Conservation (phyloP, 1,139 yeast species). For the Suhomyces yuchorum region DNA sequence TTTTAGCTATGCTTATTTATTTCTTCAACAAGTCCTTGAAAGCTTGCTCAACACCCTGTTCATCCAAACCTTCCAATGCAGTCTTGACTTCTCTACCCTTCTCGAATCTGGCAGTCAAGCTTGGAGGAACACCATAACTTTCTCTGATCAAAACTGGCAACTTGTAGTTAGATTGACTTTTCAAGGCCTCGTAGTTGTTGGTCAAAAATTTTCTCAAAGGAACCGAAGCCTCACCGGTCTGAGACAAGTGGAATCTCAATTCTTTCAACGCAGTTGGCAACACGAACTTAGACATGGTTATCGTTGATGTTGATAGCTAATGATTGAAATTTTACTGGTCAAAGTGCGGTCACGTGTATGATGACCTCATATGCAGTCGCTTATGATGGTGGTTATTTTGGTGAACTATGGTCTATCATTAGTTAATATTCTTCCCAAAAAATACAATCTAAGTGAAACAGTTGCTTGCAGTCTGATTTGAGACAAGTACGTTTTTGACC, state of each 20-base stretch:
- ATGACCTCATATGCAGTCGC: background rate
- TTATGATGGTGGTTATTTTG: no score
- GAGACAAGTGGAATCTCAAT: slow-evolving; percentile 78
- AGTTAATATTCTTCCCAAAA: no score
- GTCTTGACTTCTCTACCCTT: slow-evolving; percentile 47
- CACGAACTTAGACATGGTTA: slow-evolving; percentile 55
- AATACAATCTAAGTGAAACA: no score
- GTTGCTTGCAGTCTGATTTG: no score
- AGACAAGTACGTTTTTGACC: no score
- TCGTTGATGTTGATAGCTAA: slow-evolving; percentile 6
- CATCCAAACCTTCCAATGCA: slow-evolving; percentile 49
- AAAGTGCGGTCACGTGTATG: slow-evolving; percentile 8
- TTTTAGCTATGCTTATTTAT: slow-evolving; percentile 5
- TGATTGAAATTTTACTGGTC: slow-evolving; percentile 17
- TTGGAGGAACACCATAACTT: slow-evolving; percentile 70
- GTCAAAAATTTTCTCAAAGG: slow-evolving; percentile 66
- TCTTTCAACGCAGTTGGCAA: slow-evolving; percentile 71
- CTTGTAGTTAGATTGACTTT: slow-evolving; percentile 43
- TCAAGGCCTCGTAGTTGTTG: slow-evolving; percentile 61
- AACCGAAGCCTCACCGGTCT: slow-evolving; percentile 68
- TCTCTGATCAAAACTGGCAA: slow-evolving; percentile 78
- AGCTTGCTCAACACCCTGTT: slow-evolving; percentile 40
- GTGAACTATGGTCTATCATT: no score
- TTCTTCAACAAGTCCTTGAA: slow-evolving; percentile 42
- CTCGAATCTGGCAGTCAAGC: slow-evolving; percentile 69